These are phyloP conservation scores for Kodamaea nitidulidarum DNA, from an alignment of 805 yeast species.

Conservation along the genomic window DNA sequence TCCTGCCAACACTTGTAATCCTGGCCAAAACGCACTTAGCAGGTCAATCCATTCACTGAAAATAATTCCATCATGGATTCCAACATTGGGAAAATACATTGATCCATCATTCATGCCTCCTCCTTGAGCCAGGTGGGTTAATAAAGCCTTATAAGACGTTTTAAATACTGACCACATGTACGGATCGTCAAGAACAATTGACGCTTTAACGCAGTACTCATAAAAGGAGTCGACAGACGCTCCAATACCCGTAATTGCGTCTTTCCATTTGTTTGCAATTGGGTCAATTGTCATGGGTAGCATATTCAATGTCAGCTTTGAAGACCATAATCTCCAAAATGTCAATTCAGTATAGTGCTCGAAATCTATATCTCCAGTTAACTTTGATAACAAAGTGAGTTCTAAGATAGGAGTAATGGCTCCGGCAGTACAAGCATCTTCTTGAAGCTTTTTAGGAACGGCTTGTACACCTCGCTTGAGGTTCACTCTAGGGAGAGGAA, in stretches of 20 bases:
- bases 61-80: constrained; percentile 46
- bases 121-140: constrained; percentile 37
- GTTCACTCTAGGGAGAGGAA: constrained; percentile 82
- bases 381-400: constrained; percentile 65
- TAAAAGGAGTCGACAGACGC: constrained; percentile 90
- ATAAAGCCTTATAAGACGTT: constrained; percentile 53
- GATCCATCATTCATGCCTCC: constrained; percentile 19
- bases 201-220: constrained; percentile 78
- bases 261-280: constrained; percentile 49
- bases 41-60: constrained; percentile 76
- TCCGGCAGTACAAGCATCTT: constrained; percentile 84
- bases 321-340: constrained; percentile 66
- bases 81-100: constrained; percentile 55
- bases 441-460: constrained; percentile 42
- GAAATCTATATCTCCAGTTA: constrained; percentile 72
- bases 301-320: constrained; percentile 57
- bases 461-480: constrained; percentile 47
- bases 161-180: constrained; percentile 53
- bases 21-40: constrained; percentile 84
- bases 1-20: constrained; percentile 76
- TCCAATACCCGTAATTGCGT: constrained; percentile 72
- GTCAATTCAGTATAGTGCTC: constrained; percentile 59
- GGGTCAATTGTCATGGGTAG: constrained; percentile 79
- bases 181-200: constrained; percentile 65
- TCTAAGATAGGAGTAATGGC: constrained; percentile 82